Evolutionary conservation across 169 alveolate species (phyloP), one percentile per base, ranked within the genome.

Genomic region (Plasmodium gonderi): DNA sequence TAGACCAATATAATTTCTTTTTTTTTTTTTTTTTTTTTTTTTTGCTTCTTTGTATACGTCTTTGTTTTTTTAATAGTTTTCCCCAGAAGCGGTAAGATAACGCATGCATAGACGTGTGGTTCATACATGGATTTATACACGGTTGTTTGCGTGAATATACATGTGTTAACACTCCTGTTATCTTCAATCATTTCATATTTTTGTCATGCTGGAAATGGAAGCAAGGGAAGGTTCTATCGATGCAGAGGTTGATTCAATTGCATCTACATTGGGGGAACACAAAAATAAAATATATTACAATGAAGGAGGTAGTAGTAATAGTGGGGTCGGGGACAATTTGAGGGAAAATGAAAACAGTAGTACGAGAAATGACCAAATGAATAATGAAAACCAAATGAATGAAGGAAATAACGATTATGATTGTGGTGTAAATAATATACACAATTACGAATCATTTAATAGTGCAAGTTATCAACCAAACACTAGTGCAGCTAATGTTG

Each of bases 181-280:
- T 60, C 26, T 60, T 54, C 3, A 17, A 17, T 23, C 17, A 20
- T 60, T 60, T 60, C 31, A 60, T 36, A 20, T 12, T 26, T 12
- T 2, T 75, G 44, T 77, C 44, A 67, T 77, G 31, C 47, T 14
- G 60, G 51, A 67, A 82, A 82, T 82, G 85, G 85, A 82, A 20
- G 78, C 23, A 33, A 76, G 74, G 45, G 65, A 75, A 33, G 31
- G 64, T 38, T 47, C 26, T 72, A 82, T 47, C 42, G 87, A 40
- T 17, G 78, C 33, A 67, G 92, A 82, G 23, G 14, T 54, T 4
- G 78, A 54, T 7, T 54, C 85, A 12, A 23, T 75, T 82, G 69
- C 42, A 31, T 42, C 92, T 20, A 17, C 92, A n/a, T 38, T 77
- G 1, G 42, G 33, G 31, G 76, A n/a, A 33, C 38, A 42, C 79